A percentile compares a stretch with the other conserved stretches of the same genome.
Conservation (phyloP, 2,329 filamentous ascomycete genomes). For the Cladophialophora immunda region DNA sequence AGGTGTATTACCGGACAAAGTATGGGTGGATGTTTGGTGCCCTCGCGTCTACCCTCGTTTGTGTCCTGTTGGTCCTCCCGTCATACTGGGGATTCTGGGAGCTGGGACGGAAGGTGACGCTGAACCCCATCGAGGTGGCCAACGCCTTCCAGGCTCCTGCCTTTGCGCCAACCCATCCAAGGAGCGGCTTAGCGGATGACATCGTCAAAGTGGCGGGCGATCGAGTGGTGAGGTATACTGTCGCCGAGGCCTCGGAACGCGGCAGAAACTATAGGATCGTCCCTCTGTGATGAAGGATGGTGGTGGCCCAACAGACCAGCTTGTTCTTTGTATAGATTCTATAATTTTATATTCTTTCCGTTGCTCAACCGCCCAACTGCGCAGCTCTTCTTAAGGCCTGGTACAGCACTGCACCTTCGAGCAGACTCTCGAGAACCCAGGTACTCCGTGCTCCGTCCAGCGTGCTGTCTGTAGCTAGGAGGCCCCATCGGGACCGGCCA, state of each 20-base stretch:
- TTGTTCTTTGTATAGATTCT: not conserved
- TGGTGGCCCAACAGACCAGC: not conserved
- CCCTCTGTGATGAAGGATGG: not conserved
- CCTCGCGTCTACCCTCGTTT: conserved; percentile 14
- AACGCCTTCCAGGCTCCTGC: conserved; percentile 41
- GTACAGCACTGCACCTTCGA: too few relatives aligned
- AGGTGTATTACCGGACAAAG: not conserved
- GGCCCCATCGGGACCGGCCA: too few relatives aligned
- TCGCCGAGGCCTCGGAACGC: not conserved
- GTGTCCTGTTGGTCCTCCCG: conserved; percentile 31
- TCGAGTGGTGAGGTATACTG: not conserved
- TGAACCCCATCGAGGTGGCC: conserved; percentile 43
- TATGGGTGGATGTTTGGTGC: conserved; percentile 1
- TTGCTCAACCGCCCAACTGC: not conserved
- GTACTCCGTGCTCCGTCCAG: too few relatives aligned
- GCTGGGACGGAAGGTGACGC: conserved; percentile 40
- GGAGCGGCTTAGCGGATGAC: not conserved
- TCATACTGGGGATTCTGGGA: conserved; percentile 41
- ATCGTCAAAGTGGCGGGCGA: not conserved
- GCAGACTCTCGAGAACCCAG: too few relatives aligned
- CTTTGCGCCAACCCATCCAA: not conserved
- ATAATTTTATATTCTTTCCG: not conserved
- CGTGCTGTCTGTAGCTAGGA: too few relatives aligned
- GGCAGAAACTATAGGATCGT: not conserved
- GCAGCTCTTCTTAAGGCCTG: too few relatives aligned